These are phyloP conservation scores for Cercospora berteroae DNA, from an alignment of 2,329 filamentous ascomycete species.

Conservation along the genomic window DNA sequence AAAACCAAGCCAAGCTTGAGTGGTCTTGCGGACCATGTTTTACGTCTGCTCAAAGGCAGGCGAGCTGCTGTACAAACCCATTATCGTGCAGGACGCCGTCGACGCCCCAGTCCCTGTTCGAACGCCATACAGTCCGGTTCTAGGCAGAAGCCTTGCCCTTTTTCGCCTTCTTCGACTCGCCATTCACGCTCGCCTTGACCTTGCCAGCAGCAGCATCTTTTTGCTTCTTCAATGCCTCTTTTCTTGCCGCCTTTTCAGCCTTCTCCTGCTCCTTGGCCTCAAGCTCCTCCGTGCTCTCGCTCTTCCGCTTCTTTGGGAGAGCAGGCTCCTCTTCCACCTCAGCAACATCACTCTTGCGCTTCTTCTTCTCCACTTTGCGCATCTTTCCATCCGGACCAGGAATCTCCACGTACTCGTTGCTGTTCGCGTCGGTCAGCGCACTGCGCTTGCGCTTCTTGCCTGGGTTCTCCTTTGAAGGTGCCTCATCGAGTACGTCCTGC, in stretches of 20 bases:
- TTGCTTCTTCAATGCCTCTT: constrained; percentile 31
- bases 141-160: constrained; percentile 14
- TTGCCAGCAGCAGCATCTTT: constrained; percentile 27
- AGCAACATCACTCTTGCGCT: constrained; percentile 23
- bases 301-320: constrained; percentile 35
- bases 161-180: constrained; percentile 18
- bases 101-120: background rate
- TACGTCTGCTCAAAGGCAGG: background rate
- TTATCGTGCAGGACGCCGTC: background rate
- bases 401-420: constrained; percentile 31
- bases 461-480: constrained; percentile 35
- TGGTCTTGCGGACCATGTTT: constrained; percentile 11
- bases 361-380: constrained; percentile 33
- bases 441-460: constrained; percentile 38
- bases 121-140: background rate
- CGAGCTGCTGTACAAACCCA: constrained; percentile 2
- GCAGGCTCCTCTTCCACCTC: constrained; percentile 23
- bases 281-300: constrained; percentile 24
- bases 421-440: constrained; percentile 28
- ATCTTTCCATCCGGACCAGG: constrained; percentile 38
- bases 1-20: constrained; percentile 16
- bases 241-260: constrained; percentile 30
- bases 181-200: constrained; percentile 8
- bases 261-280: constrained; percentile 23
- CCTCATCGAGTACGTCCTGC: constrained; percentile 64